Percentiles rank a stretch among this genome's conserved stretches.
Conservation (phyloP, 2,329 filamentous ascomycete species). For the Alternaria viburni region DNA sequence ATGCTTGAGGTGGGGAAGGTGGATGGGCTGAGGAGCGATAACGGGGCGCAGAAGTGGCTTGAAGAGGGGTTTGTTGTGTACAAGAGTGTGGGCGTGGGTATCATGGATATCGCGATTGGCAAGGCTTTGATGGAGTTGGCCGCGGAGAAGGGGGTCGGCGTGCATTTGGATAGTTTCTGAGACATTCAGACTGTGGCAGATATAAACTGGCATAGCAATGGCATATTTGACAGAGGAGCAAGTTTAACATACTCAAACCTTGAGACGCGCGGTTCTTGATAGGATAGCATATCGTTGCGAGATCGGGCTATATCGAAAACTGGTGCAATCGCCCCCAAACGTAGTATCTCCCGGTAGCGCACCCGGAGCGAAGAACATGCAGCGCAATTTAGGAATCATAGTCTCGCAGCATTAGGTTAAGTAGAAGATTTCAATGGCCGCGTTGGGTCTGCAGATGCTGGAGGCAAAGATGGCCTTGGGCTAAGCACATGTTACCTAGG, state of each 20-base stretch:
- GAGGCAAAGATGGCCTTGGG: too few relatives aligned
- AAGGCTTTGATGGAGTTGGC: slow-evolving; percentile 24
- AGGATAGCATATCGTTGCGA: too few relatives aligned
- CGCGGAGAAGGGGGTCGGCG: slow-evolving; percentile 14
- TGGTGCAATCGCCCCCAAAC: too few relatives aligned
- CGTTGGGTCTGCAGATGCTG: too few relatives aligned
- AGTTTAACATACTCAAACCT: neutral
- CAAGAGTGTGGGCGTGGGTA: slow-evolving; percentile 59
- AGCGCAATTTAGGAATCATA: too few relatives aligned
- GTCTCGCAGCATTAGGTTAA: too few relatives aligned
- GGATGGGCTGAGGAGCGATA: neutral
- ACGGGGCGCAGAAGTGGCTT: slow-evolving; percentile 17
- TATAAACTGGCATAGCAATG: neutral
- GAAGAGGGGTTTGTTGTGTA: slow-evolving; percentile 53
- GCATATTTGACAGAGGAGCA: too few relatives aligned
- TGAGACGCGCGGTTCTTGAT: neutral
- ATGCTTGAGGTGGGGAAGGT: slow-evolving; percentile 20
- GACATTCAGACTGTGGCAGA: too few relatives aligned
- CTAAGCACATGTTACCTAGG: too few relatives aligned
- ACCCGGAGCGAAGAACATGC: too few relatives aligned
- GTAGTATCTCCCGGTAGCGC: too few relatives aligned
- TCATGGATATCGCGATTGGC: slow-evolving; percentile 58
- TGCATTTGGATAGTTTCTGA: slow-evolving; percentile 18
- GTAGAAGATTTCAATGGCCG: neutral
- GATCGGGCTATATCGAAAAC: too few relatives aligned